Percentiles rank a stretch among this genome's conserved stretches.
Conservation (phyloP, 1,139 yeast genomes). For the Yamadazyma membranifaciens region DNA sequence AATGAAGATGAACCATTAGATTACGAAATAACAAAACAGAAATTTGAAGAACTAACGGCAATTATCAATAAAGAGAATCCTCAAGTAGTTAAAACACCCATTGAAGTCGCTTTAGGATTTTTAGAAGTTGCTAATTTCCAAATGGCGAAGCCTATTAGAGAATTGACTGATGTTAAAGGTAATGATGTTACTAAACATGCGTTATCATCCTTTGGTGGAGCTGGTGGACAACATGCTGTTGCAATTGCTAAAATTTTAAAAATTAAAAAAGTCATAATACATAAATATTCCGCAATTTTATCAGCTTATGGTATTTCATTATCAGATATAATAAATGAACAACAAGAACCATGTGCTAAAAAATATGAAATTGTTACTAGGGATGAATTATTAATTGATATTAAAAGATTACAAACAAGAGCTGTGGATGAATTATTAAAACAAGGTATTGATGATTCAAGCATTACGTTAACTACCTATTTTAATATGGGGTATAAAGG, state of each 20-base stretch:
- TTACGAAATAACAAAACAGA: constrained; percentile 31
- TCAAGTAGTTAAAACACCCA: constrained; percentile 20
- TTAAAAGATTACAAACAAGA: constrained; percentile 11
- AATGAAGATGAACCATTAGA: constrained; percentile 49
- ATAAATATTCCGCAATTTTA: constrained; percentile 21
- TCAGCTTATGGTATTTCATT: constrained; percentile 23
- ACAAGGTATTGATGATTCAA: constrained; percentile 20
- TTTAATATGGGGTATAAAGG: constrained; percentile 25
- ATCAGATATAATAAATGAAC: constrained; percentile 20
- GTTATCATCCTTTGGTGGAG: constrained; percentile 23
- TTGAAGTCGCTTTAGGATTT: constrained; percentile 22
- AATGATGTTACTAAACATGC: constrained; percentile 20
- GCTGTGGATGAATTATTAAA: constrained; percentile 10
- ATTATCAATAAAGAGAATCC: constrained; percentile 40
- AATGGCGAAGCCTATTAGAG: constrained; percentile 24
- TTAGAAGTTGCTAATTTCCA: constrained; percentile 21
- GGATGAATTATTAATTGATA: constrained; percentile 13
- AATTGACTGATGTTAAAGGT: constrained; percentile 22
- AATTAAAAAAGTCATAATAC: constrained; percentile 19
- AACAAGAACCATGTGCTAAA: constrained; percentile 19
- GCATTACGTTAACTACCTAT: constrained; percentile 12
- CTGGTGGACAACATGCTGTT: constrained; percentile 24
- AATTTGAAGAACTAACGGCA: constrained; percentile 40
- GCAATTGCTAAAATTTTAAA: constrained; percentile 20
- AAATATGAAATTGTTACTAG: constrained; percentile 11